Base-by-base conservation (phyloP, 257 asterid species). In the Solanum piurae region DNA sequence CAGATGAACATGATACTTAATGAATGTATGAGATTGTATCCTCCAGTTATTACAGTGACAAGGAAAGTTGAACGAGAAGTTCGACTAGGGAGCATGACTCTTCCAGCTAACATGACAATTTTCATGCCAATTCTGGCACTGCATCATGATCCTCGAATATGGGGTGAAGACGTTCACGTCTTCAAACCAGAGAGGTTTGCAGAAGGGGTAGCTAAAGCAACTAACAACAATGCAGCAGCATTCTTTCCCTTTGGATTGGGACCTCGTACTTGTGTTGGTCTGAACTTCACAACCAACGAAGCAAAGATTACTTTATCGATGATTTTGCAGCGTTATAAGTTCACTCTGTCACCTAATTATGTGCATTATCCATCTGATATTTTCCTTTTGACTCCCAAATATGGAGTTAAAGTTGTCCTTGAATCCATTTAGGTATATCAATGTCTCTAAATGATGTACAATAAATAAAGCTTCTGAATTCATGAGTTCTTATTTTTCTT, bases 1-100 rank as follows among this genome's bases (percentile, higher is more conserved):
- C 75, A 92, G 97, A 89, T 91, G 92, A 93, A 91, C 90, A 91
- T 94, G 97, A 92, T 94, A 31, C 88, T 94, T 86, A 94, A 93
- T 46, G 95, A 94, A 91, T 90, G 92, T 80, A 89, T 94, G 23
- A 86, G 96, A 87, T 87, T 94, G 9, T 94, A 93, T 84, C 93
- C 96, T 77, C 95, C 96, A 1, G 93, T 34, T 38, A 86, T 91
- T 82, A 90, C 90, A 4, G 2, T 93, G 86, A 86, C 94, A 33
- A 92, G 97, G 86, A 91, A 88, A 90, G 91, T 88, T 46, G 89
- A 86, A 20, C 89, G 91, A 34, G 90, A 90, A 83, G 88, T 89
- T 68, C 88, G 72, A 69, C 83, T 93, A 25, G 94, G 95, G 34
- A 86, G 87, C 25, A 89, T 91, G 13, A 71, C 46, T 23, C 77